Base-by-base conservation (phyloP, 306 rosid species). In the Sindora glabra region DNA sequence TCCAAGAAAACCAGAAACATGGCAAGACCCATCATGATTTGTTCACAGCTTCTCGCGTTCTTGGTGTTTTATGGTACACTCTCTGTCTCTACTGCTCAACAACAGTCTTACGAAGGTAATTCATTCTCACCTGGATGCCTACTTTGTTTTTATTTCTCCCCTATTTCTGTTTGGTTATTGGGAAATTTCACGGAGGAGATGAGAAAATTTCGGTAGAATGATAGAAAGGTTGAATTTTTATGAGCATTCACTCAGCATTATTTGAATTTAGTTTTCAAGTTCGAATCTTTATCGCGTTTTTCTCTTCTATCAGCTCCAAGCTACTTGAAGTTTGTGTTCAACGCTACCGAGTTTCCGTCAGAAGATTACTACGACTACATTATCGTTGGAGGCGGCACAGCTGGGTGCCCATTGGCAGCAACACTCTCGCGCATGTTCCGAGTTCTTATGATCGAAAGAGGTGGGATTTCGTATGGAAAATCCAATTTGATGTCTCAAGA, bases 331-430 rank as follows among this genome's bases (percentile, higher is more conserved):
- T 74, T 85, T 56, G 87, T 83, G 10, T 15, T 65, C n/a, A 88
- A 91, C 48, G 92, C 96, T n/a, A 83, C 74, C 38, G 62, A 67
- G 1, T 73, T 91, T 13, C 96, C 92, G 0, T 2, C 47, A 5
- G 79, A 77, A 64, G 95, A 90, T 10, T 87, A 87, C 85, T 91
- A 85, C 56, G 97, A 91, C 21, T 91, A 85, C 77, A 85, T 91
- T 15, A 74, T 91, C 5, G 82, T 91, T 12, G 97, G 96, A 13
- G 97, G 97, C 2, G 99, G 99, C 14, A 92, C 99, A 0, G 83
- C 99, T 2, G 97, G 99, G 1, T 92, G 97, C 68, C 99, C 97
- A 0, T 33, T 94, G 65, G 97, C 94, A 0, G 94, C 99, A 10
- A 94, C 97, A 0, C 71, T 89, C 0, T 94, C 99, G 0, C 78